phyloP scores from a whole-genome alignment of 768 basidiomycete species.

The Calocera viscosa region DNA sequence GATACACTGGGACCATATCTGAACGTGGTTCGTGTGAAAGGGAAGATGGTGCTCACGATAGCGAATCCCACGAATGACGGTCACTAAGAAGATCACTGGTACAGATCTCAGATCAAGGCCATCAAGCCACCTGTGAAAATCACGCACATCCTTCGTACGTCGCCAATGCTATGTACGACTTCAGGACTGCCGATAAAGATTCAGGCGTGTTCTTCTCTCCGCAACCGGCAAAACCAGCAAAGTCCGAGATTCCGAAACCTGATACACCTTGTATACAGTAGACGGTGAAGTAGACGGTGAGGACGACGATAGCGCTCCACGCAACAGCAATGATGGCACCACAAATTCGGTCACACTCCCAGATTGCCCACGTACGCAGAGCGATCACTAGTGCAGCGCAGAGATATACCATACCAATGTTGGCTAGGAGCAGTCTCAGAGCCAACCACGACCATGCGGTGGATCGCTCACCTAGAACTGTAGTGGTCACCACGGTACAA shows the following conservation, averaged over 20 bases:
- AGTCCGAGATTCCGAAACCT: too few relatives aligned
- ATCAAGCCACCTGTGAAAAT: too few relatives aligned
- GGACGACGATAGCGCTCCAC: background rate
- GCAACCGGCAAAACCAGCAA: too few relatives aligned
- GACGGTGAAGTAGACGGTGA: background rate
- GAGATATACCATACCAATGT: background rate
- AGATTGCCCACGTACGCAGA: background rate
- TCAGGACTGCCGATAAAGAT: too few relatives aligned
- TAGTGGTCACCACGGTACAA: background rate
- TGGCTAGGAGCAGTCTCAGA: too few relatives aligned
- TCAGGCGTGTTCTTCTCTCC: too few relatives aligned
- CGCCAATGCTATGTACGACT: too few relatives aligned
- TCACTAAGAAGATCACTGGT: background rate
- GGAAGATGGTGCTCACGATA: background rate
- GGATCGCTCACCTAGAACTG: background rate
- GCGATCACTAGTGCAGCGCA: background rate
- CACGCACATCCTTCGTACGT: too few relatives aligned
- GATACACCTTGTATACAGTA: background rate
- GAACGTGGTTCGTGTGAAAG: background rate
- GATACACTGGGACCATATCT: background rate
- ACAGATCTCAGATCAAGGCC: too few relatives aligned
- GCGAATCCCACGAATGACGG: background rate
- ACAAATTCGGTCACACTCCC: background rate
- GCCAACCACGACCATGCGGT: too few relatives aligned
- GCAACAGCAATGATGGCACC: background rate